Evolutionary conservation across 352 stramenopile genomes (phyloP).

Genomic region (Globisporangium cylindrosporum): DNA sequence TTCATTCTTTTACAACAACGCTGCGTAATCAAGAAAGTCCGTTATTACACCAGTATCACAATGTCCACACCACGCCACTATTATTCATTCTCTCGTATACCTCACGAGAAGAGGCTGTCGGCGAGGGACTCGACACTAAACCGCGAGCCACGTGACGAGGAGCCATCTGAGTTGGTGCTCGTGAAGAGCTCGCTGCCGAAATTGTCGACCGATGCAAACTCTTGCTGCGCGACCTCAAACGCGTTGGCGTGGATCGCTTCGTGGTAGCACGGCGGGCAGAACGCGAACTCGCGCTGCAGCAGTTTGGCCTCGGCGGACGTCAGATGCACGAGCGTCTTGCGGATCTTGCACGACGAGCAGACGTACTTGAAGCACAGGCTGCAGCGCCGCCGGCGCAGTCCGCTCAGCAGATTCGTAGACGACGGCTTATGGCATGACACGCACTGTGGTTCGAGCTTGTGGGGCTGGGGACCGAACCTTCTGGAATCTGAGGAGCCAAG

Average conservation of each 20-base stretch:
- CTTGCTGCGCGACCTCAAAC: conserved; percentile 6
- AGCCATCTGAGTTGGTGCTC: conserved; percentile 1
- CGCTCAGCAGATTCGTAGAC: background rate
- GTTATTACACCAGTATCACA: background rate
- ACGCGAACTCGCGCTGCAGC: conserved; percentile 10
- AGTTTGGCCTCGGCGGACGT: conserved; percentile 4
- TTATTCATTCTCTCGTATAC: background rate
- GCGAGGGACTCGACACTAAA: conserved; percentile 1
- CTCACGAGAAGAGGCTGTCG: background rate
- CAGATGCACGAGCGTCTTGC: conserved; percentile 7
- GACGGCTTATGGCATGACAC: conserved; percentile 4
- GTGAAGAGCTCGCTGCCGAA: conserved; percentile 9
- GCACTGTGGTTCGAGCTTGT: conserved; percentile 3
- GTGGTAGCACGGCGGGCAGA: conserved; percentile 5
- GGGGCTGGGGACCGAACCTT: background rate
- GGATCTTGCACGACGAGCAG: conserved; percentile 8
- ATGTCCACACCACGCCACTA: background rate
- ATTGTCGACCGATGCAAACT: background rate
- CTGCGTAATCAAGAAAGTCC: background rate
- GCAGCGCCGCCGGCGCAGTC: conserved; percentile 7
- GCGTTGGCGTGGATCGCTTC: background rate
- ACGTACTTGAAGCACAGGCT: conserved; percentile 12
- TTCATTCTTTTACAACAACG: background rate
- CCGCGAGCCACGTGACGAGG: background rate
- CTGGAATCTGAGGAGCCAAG: background rate